These are phyloP conservation scores for Wickerhamiella kurtzmanii DNA, from an alignment of 805 yeast species.

Conservation along the genomic window DNA sequence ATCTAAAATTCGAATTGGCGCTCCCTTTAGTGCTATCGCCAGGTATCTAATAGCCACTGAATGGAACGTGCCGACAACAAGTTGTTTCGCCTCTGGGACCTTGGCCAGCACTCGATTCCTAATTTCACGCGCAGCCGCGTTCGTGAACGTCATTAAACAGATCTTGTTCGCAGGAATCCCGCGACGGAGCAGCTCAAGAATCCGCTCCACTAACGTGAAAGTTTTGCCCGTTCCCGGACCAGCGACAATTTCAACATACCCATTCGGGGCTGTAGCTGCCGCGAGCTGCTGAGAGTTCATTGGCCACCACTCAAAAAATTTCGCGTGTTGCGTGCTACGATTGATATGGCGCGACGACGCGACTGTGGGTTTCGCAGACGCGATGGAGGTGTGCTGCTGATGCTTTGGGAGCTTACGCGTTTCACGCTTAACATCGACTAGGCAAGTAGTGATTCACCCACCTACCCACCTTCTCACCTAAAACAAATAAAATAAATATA, in stretches of 20 bases:
- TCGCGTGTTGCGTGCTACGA: no score
- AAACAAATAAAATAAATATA: no score
- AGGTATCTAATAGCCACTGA: conserved; percentile 59
- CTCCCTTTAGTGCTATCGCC: conserved; percentile 5
- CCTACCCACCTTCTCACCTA: no score
- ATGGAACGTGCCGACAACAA: conserved; percentile 83
- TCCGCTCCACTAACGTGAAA: conserved; percentile 64
- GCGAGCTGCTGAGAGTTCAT: conserved; percentile 32
- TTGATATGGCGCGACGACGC: no score
- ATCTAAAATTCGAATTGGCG: conserved; percentile 49
- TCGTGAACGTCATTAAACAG: conserved; percentile 84
- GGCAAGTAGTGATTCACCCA: no score
- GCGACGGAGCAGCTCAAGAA: conserved; percentile 49
- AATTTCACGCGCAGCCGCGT: conserved; percentile 85
- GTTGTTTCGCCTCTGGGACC: conserved; percentile 20
- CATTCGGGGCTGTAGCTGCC: conserved; percentile 34
- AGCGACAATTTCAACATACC: conserved; percentile 41
- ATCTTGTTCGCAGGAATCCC: conserved; percentile 46
- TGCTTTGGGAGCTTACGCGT: no score
- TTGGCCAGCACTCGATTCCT: conserved; percentile 38
- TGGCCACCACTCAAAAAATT: no score
- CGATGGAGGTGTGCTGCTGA: no score
- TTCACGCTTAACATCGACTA: no score
- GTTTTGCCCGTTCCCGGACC: conserved; percentile 75
- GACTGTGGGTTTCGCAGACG: no score